Evolutionary conservation across 768 basidiomycete species (phyloP).

Genomic region (Chalciporus pseudorubinellus): DNA sequence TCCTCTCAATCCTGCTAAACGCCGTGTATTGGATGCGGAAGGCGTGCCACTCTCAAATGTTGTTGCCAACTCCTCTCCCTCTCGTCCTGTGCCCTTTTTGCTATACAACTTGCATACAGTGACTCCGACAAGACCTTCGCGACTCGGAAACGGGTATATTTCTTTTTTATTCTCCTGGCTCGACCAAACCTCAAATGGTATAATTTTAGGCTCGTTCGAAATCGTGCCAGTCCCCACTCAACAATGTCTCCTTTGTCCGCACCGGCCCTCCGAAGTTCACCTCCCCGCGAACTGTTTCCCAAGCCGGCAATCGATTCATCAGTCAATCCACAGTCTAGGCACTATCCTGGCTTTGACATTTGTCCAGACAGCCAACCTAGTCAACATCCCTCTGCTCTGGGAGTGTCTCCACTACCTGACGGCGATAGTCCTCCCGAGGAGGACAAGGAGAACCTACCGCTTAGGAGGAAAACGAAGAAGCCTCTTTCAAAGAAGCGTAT

Average conservation of each 20-base stretch:
- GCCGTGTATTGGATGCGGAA: constrained; percentile 59
- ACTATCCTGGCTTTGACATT: constrained; percentile 67
- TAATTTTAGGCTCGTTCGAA: constrained; percentile 13
- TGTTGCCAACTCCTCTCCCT: constrained; percentile 15
- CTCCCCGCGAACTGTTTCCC: constrained; percentile 20
- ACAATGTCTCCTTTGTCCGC: constrained; percentile 12
- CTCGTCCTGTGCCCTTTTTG: constrained; percentile 31
- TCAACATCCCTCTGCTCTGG: constrained; percentile 1
- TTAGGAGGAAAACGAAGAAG: constrained; percentile 47
- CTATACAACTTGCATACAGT: constrained; percentile 16
- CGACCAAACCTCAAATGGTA: constrained; percentile 41
- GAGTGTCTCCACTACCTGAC: constrained; percentile 3
- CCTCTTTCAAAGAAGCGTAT: constrained; percentile 26
- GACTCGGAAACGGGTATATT: constrained; percentile 30
- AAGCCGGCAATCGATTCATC: constrained; percentile 38
- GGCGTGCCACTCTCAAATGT: constrained; percentile 40
- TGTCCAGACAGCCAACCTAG: constrained; percentile 42
- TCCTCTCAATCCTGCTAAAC: constrained; percentile 62
- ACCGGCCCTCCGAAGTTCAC: constrained; percentile 5
- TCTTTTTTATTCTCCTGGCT: constrained; percentile 20
- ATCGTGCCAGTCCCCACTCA: constrained; percentile 4
- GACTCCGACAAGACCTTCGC: constrained; percentile 36
- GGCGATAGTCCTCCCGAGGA: constrained; percentile 16
- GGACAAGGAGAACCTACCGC: constrained; percentile 63
- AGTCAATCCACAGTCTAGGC: constrained; percentile 52